phyloP scores from a whole-genome alignment of 2,329 filamentous ascomycete species.

The Talaromyces sp. region DNA sequence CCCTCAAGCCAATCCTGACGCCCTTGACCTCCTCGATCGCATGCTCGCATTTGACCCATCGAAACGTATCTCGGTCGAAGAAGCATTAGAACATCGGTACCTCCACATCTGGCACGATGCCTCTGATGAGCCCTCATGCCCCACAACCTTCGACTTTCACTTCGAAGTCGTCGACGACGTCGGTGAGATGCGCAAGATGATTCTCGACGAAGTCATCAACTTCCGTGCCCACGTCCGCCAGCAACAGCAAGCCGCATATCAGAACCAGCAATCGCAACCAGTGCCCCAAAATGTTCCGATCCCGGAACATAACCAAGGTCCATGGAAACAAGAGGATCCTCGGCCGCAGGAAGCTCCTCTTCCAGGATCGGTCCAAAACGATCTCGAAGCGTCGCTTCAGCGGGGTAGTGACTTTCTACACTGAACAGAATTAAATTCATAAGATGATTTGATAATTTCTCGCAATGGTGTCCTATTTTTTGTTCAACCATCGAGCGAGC shows the following conservation, averaged over 20 bases:
- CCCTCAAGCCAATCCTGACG: slow-evolving; percentile 91
- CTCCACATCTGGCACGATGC: slow-evolving; percentile 98
- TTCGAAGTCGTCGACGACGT: slow-evolving; percentile 98
- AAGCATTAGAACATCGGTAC: slow-evolving; percentile 94
- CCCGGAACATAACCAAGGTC: slow-evolving; percentile 57
- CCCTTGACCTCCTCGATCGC: slow-evolving; percentile 88
- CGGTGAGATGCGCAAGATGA: slow-evolving; percentile 92
- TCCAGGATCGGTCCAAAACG: slow-evolving; percentile 42
- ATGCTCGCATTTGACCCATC: slow-evolving; percentile 98
- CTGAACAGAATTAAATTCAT: background rate
- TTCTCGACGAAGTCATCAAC: slow-evolving; percentile 84
- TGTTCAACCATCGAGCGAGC: background rate
- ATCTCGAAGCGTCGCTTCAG: slow-evolving; percentile 52
- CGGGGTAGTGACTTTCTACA: slow-evolving; percentile 53
- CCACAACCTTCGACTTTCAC: slow-evolving; percentile 93
- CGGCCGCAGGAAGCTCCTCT: slow-evolving; percentile 56
- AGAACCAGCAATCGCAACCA: slow-evolving; percentile 38
- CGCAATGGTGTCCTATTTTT: background rate
- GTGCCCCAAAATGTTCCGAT: slow-evolving; percentile 56
- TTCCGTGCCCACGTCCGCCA: slow-evolving; percentile 67
- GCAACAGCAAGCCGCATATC: slow-evolving; percentile 41
- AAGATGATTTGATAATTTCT: background rate
- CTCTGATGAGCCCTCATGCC: slow-evolving; percentile 90
- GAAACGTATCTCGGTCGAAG: slow-evolving; percentile 87
- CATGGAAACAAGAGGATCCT: slow-evolving; percentile 58